These are phyloP conservation scores for Aegilops tauschii DNA, from an alignment of 176 grass and related monocot species.

Conservation along the genomic window DNA sequence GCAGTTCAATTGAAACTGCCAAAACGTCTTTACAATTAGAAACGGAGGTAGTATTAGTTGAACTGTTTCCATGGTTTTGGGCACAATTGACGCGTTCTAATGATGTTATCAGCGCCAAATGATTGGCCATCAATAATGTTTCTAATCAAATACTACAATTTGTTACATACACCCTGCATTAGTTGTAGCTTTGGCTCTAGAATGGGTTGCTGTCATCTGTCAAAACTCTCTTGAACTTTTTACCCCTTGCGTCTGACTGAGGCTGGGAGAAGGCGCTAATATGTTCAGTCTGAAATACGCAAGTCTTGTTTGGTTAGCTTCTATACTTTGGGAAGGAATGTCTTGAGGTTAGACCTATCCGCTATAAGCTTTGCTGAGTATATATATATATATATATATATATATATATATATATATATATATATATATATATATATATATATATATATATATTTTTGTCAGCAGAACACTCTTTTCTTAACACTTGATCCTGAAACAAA, in stretches of 20 bases:
- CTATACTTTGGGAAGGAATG: constrained; percentile 69
- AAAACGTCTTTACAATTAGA: too few species aligned
- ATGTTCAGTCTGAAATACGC: not conserved
- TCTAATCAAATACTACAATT: constrained; percentile 3
- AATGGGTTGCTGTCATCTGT: constrained; percentile 26
- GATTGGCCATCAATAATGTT: not conserved
- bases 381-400: too few species aligned
- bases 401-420: too few species aligned
- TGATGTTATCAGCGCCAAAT: not conserved
- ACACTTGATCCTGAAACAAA: not conserved
- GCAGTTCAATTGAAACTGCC: too few species aligned
- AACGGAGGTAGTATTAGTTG: not conserved
- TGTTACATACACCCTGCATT: constrained; percentile 11
- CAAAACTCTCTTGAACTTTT: constrained; percentile 10
- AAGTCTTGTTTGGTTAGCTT: not conserved
- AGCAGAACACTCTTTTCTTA: too few species aligned
- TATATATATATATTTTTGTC: too few species aligned
- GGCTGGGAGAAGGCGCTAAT: constrained; percentile 35
- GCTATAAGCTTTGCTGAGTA: constrained; percentile 57
- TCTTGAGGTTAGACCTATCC: constrained; percentile 64
- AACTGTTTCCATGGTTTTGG: not conserved
- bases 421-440: too few species aligned
- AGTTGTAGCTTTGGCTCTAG: constrained; percentile 31
- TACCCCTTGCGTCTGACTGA: not conserved
- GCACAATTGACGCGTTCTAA: not conserved